These are phyloP conservation scores for Porogramme epimiltina DNA, from an alignment of 1,284 basidiomycete species.

Conservation along the genomic window DNA sequence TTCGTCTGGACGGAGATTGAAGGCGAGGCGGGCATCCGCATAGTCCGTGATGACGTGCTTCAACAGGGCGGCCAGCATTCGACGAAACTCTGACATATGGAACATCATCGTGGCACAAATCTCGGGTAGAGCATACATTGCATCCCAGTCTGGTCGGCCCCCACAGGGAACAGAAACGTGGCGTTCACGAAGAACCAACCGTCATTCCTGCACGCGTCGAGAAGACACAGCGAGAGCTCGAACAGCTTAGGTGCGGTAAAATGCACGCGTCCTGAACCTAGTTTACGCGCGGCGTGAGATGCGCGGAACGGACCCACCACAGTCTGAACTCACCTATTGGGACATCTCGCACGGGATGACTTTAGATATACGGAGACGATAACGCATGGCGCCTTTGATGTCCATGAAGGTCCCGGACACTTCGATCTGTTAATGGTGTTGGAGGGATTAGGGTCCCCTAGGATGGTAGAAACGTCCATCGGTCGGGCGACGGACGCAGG, in stretches of 20 bases:
- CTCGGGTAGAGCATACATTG: constrained; percentile 48
- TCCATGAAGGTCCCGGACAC: constrained; percentile 66
- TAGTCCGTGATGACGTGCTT: constrained; percentile 74
- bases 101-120: not conserved
- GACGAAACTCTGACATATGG: constrained; percentile 72
- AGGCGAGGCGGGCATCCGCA: constrained; percentile 64
- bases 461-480: not conserved
- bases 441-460: constrained; percentile 70
- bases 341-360: constrained; percentile 78
- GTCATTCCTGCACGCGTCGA: constrained; percentile 64
- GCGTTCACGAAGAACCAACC: constrained; percentile 84
- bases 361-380: constrained; percentile 74
- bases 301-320: too few species aligned
- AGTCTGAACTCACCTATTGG: constrained; percentile 61
- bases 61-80: constrained; percentile 59
- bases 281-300: too few species aligned
- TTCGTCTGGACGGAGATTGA: constrained; percentile 53
- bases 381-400: constrained; percentile 78
- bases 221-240: constrained; percentile 71
- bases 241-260: constrained; percentile 80
- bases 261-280: constrained; percentile 76
- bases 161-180: constrained; percentile 71
- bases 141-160: constrained; percentile 68
- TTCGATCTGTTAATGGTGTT: constrained; percentile 69
- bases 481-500: not conserved